These are phyloP conservation scores for Geopyxis carbonaria DNA, from an alignment of 495 filamentous ascomycete genomes.

Conservation along the genomic window DNA sequence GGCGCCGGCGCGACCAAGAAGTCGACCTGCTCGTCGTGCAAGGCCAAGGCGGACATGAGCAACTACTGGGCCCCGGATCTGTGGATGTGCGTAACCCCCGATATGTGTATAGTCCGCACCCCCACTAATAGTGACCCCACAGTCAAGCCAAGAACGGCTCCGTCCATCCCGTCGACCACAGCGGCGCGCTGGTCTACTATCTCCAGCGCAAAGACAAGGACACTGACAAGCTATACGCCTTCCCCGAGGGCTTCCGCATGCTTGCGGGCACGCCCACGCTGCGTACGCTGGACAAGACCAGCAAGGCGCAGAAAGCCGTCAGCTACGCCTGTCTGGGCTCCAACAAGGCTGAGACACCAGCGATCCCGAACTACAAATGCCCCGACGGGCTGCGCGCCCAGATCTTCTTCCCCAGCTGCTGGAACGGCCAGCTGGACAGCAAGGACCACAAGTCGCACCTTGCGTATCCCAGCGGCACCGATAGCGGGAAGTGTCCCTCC, in stretches of 20 bases:
- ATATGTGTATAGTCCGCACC: neutral
- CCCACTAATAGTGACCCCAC: constrained; percentile 1
- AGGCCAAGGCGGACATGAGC: constrained; percentile 47
- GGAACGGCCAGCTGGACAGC: constrained; percentile 37
- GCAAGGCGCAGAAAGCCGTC: constrained; percentile 29
- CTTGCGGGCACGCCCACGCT: constrained; percentile 44
- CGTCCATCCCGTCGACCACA: constrained; percentile 48
- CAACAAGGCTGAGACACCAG: constrained; percentile 34
- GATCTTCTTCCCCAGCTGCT: constrained; percentile 39
- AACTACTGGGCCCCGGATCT: constrained; percentile 45
- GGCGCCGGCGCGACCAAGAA: constrained; percentile 37
- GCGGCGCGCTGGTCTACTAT: constrained; percentile 56
- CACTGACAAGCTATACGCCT: constrained; percentile 43
- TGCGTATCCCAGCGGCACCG: constrained; percentile 36
- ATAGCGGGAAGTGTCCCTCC: constrained; percentile 35
- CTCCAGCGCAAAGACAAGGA: constrained; percentile 43
- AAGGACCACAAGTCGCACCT: constrained; percentile 43
- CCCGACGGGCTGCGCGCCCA: constrained; percentile 44
- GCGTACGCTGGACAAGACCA: constrained; percentile 22
- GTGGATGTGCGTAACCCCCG: neutral
- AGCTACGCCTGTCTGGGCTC: constrained; percentile 38
- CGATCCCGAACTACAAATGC: constrained; percentile 42
- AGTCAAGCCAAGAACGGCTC: constrained; percentile 39
- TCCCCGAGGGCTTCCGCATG: constrained; percentile 61
- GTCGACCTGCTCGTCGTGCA: constrained; percentile 51